Evolutionary conservation across 2,329 filamentous ascomycete genomes (phyloP), one percentile per base, ranked within the genome.

Genomic region (Diatrype stigma): DNA sequence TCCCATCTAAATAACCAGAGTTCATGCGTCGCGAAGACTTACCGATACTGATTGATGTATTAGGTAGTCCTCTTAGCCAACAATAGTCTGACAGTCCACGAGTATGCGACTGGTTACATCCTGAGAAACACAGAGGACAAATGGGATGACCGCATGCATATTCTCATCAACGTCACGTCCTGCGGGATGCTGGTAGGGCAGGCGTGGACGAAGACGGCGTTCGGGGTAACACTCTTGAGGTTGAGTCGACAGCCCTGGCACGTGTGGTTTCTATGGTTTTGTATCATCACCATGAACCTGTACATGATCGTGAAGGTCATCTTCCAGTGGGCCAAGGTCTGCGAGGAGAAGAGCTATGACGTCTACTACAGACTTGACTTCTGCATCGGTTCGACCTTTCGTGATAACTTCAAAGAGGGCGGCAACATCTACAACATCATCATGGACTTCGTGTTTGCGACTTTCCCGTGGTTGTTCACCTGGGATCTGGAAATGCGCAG

Each of bases 361-460:
- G 42, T 47, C 7, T 53, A 42, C 35, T 51, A 51, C 22, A 28
- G 47, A 17, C 44, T 55, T n/a, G 45, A 50, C 40, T 45, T 52
- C 21, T 54, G 52, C 26, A 23, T 54, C 19, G 49, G 49, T 19
- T 21, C 49, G 26, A 49, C 23, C 4, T 54, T 49, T 32, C 49
- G 46, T 22, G 49, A 51, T 22, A 46, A 46, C 17, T 51, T 54
- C 46, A 51, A 54, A 38, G 42, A 47, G 37, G 46, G 47, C 19
- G 49, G 42, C 14, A 49, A 51, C 23, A 75, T 76, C 5, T 78
- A 77, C 60, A 79, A 79, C 59, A 74, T 79, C 50, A 65, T 79
- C 26, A 79, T 78, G 73, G 77, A 80, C 52, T 77, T 80, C 38
- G 56, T 76, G 0, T 73, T 80, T 56, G 75, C 77, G 0, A 50